phyloP scores from a whole-genome alignment of 1,139 yeast species.

The Kurtzmaniella quercitrusa region DNA sequence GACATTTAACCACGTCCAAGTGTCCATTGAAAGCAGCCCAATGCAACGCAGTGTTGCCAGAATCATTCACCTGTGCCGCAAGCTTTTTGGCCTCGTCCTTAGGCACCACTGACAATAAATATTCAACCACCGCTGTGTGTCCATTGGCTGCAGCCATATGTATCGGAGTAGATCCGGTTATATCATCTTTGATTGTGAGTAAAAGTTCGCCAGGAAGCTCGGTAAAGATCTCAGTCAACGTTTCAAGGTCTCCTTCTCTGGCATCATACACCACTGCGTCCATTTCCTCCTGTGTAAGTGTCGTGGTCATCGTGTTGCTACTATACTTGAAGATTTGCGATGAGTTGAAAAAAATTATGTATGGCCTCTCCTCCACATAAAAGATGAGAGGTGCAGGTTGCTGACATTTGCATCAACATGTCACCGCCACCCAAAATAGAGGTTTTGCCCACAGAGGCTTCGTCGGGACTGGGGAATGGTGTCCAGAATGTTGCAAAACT shows the following conservation, averaged over 20 bases:
- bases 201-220: slow-evolving; percentile 53
- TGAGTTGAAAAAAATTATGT: not conserved
- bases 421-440: slow-evolving; percentile 25
- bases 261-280: slow-evolving; percentile 80
- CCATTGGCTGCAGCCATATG: slow-evolving; percentile 98
- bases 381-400: not conserved
- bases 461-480: slow-evolving; percentile 1
- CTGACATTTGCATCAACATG: not conserved
- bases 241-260: slow-evolving; percentile 80
- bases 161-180: slow-evolving; percentile 66
- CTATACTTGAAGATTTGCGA: not conserved
- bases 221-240: slow-evolving; percentile 62
- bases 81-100: slow-evolving; percentile 42
- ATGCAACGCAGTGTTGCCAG: slow-evolving; percentile 91
- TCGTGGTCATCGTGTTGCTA: not conserved
- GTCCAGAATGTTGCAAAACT: slow-evolving; percentile 3
- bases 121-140: slow-evolving; percentile 64
- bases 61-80: slow-evolving; percentile 59
- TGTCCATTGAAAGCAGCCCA: slow-evolving; percentile 96
- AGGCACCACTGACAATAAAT: slow-evolving; percentile 48
- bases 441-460: slow-evolving; percentile 7
- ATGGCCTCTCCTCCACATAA: not conserved
- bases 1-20: slow-evolving; percentile 58
- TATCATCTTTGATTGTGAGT: slow-evolving; percentile 55
- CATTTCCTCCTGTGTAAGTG: slow-evolving; percentile 66